A percentile compares a stretch with the other conserved stretches of the same genome.
Evolutionary conservation across 129 eudicot species (phyloP).

Genomic region (Arctium lappa): DNA sequence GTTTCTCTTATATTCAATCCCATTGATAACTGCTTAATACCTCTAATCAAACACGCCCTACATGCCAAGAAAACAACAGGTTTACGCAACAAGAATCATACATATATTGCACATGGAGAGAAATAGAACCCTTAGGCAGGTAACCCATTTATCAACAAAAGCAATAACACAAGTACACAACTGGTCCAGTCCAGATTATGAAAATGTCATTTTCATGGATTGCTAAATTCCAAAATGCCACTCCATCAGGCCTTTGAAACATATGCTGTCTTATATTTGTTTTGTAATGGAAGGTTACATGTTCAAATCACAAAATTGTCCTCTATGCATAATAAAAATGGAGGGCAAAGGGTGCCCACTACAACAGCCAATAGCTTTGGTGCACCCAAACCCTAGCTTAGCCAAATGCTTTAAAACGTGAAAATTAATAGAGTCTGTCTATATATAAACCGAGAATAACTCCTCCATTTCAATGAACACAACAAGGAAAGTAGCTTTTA

Average conservation of each 20-base stretch:
- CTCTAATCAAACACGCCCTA: no score
- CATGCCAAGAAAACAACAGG: not conserved
- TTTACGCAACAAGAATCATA: not conserved
- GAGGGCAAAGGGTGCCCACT: not conserved
- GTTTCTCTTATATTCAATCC: no score
- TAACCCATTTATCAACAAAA: conserved; percentile 3
- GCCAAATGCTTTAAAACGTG: not conserved
- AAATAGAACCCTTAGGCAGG: not conserved
- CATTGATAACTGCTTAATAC: no score
- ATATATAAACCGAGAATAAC: no score
- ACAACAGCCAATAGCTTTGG: not conserved
- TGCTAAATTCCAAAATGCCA: not conserved
- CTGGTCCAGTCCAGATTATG: not conserved
- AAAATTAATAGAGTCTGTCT: not conserved
- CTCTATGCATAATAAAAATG: not conserved
- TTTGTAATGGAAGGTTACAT: not conserved
- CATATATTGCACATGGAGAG: not conserved
- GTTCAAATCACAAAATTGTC: not conserved
- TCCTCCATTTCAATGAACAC: no score
- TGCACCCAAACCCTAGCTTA: not conserved
- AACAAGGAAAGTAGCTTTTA: not conserved
- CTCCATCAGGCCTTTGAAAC: not conserved
- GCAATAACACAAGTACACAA: not conserved
- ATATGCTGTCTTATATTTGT: not conserved
- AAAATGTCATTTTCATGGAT: not conserved